Conservation (phyloP, 1,284 basidiomycete species). For the Bjerkandera adusta region DNA sequence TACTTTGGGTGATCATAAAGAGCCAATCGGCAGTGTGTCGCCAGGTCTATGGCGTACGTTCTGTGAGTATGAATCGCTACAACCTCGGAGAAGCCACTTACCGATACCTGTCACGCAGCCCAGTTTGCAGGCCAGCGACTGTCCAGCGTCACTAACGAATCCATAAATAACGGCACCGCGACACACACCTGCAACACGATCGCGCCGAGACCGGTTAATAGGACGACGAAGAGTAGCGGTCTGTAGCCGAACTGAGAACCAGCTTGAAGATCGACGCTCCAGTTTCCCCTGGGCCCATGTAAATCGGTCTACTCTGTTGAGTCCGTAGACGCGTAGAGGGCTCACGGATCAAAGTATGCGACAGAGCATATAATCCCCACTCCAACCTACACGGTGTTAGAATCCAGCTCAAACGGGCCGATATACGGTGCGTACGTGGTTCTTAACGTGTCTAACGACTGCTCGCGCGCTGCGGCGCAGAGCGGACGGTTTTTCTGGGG, state of each 20-base stretch:
- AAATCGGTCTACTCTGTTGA: constrained; percentile 5
- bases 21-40: constrained; percentile 69
- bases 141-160: background rate
- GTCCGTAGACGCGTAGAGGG: constrained; percentile 5
- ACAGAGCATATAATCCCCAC: constrained; percentile 58
- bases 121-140: constrained; percentile 58
- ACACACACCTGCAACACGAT: constrained; percentile 69
- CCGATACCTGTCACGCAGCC: constrained; percentile 70
- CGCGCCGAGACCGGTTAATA: constrained; percentile 81
- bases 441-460: constrained; percentile 43
- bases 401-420: background rate
- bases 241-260: constrained; percentile 78
- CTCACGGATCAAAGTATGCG: constrained; percentile 67
- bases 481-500: background rate
- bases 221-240: constrained; percentile 77
- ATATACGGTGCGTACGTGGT: constrained; percentile 33
- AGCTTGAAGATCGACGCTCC: constrained; percentile 73
- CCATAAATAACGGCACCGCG: constrained; percentile 15
- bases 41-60: constrained; percentile 63
- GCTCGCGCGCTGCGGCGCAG: constrained; percentile 19
- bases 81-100: constrained; percentile 30
- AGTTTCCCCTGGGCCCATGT: constrained; percentile 45
- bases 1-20: constrained; percentile 65
- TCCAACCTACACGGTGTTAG: constrained; percentile 30
- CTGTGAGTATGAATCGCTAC: background rate